Evolutionary conservation across 164 flowering plant genomes (phyloP).

Genomic region (Tinospora cordifolia): DNA sequence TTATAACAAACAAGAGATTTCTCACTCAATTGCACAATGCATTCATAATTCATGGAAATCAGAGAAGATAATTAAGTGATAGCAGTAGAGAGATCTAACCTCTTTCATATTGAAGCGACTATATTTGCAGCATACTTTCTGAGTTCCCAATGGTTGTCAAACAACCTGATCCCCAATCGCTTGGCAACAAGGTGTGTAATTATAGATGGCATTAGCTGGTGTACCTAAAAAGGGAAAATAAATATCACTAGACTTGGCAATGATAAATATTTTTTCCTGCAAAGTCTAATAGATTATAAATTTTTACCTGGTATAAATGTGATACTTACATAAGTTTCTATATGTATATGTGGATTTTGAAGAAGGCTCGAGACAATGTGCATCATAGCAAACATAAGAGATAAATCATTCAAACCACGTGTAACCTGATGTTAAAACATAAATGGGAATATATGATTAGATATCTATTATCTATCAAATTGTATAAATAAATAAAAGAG

Average conservation of each 20-base stretch:
- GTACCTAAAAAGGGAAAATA: conserved; percentile 47
- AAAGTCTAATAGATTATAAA: neutral
- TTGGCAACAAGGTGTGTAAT: conserved; percentile 91
- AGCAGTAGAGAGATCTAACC: conserved; percentile 31
- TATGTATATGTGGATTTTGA: conserved; percentile 79
- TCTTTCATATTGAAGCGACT: conserved; percentile 82
- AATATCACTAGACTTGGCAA: conserved; percentile 2
- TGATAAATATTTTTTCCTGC: neutral
- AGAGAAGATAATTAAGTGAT: neutral
- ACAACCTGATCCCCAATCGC: conserved; percentile 63
- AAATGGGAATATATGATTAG: conserved; percentile 2
- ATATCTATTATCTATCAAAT: neutral
- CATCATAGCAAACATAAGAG: conserved; percentile 81
- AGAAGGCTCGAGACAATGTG: conserved; percentile 85
- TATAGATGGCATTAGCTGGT: conserved; percentile 92
- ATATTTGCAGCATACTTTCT: conserved; percentile 74
- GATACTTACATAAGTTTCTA: conserved; percentile 94
- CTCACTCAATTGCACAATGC: no score
- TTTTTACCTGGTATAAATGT: neutral
- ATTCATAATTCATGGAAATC: neutral
- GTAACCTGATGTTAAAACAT: conserved; percentile 45
- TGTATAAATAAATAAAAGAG: neutral
- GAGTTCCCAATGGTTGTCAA: conserved; percentile 95
- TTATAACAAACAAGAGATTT: no score
- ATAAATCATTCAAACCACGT: conserved; percentile 45